These are phyloP conservation scores for Candida maris DNA, from an alignment of 805 yeast genomes.

Conservation along the genomic window DNA sequence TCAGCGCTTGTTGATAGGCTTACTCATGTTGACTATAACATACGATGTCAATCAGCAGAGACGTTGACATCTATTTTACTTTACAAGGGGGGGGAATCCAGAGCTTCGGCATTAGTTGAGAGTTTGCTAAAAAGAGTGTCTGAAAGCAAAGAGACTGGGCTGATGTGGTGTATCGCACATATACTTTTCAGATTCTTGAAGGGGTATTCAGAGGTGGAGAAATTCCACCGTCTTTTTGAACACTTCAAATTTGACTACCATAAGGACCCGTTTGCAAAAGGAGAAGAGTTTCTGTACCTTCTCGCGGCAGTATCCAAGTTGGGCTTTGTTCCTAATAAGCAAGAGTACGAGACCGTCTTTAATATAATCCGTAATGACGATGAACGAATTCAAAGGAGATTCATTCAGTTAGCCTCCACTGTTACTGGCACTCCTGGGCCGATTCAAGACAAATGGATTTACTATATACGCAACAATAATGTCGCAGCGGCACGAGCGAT, in stretches of 20 bases:
- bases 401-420: slow-evolving; percentile 27
- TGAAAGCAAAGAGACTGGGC: slow-evolving; percentile 6
- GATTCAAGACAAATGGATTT: slow-evolving; percentile 30
- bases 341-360: slow-evolving; percentile 24
- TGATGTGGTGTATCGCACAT: slow-evolving; percentile 23
- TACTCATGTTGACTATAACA: slow-evolving; percentile 37
- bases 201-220: background rate
- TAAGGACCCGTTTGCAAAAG: slow-evolving; percentile 31
- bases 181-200: slow-evolving; percentile 11
- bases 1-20: slow-evolving; percentile 32
- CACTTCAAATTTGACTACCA: slow-evolving; percentile 31
- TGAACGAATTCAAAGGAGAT: slow-evolving; percentile 25
- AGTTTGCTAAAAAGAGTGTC: background rate
- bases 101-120: background rate
- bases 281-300: slow-evolving; percentile 35
- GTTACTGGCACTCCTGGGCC: slow-evolving; percentile 12
- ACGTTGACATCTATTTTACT: slow-evolving; percentile 25
- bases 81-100: background rate
- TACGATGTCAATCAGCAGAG: slow-evolving; percentile 40
- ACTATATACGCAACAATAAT: slow-evolving; percentile 39
- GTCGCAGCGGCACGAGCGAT: slow-evolving; percentile 36
- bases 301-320: slow-evolving; percentile 10
- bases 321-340: slow-evolving; percentile 9
- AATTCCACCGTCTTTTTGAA: slow-evolving; percentile 8
- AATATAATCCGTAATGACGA: slow-evolving; percentile 25